phyloP scores from a whole-genome alignment of 768 basidiomycete species.

The Tulasnella sp. region DNA sequence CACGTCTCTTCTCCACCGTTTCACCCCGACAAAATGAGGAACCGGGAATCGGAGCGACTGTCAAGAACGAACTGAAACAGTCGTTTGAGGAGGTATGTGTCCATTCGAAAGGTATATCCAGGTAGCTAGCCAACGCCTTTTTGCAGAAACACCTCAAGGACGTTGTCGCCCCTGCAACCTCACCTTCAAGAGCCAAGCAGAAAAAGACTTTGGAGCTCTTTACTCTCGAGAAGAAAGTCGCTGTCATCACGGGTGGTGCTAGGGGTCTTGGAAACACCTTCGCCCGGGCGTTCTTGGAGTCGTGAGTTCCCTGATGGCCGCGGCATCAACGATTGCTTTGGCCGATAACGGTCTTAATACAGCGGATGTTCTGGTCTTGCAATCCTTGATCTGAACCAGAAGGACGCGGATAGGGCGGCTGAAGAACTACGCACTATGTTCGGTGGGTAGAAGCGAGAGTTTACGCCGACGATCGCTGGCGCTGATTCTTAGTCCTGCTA shows the following conservation, averaged over 20 bases:
- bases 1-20: no score
- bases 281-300: slow-evolving; percentile 78
- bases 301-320: slow-evolving; percentile 36
- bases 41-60: no score
- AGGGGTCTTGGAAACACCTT: slow-evolving; percentile 84
- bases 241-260: slow-evolving; percentile 87
- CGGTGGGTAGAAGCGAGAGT: slow-evolving; percentile 26
- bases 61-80: no score
- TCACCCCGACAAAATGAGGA: no score
- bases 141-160: no score
- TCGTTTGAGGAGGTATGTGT: no score
- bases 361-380: slow-evolving; percentile 74
- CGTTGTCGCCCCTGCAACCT: no score
- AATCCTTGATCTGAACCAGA: slow-evolving; percentile 67
- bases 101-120: no score
- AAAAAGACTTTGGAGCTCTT: background rate
- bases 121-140: no score
- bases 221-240: slow-evolving; percentile 43
- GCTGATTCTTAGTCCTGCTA: slow-evolving; percentile 14
- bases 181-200: no score
- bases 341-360: slow-evolving; percentile 3
- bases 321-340: background rate
- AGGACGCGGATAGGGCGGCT: slow-evolving; percentile 55
- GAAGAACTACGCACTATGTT: slow-evolving; percentile 51
- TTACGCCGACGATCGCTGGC: background rate